Evolutionary conservation across 1,284 basidiomycete species (phyloP).

Genomic region (Bondarzewia mesenterica): DNA sequence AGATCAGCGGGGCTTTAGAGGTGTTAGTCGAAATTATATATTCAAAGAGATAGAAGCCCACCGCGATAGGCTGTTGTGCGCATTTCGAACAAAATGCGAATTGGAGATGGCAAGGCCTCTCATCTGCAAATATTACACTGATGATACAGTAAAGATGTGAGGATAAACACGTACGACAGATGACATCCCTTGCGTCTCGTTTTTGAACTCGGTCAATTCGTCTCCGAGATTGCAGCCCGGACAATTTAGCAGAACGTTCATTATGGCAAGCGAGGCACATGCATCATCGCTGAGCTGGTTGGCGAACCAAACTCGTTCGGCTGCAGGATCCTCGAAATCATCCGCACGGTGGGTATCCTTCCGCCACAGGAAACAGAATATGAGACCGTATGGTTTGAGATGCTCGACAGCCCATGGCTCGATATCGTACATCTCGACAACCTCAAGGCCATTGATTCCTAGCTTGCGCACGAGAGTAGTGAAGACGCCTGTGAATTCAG

Average conservation of each 20-base stretch:
- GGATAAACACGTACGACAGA: constrained; percentile 35
- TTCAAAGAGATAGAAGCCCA: constrained; percentile 16
- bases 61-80: constrained; percentile 54
- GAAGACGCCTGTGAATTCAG: constrained; percentile 39
- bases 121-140: constrained; percentile 33
- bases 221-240: constrained; percentile 39
- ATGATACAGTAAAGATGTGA: constrained; percentile 2
- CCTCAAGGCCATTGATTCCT: constrained; percentile 41
- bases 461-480: constrained; percentile 44
- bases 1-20: constrained; percentile 44
- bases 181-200: constrained; percentile 46
- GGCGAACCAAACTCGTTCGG: constrained; percentile 53
- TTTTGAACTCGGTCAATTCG: constrained; percentile 34
- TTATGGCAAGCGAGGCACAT: constrained; percentile 51
- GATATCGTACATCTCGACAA: constrained; percentile 53
- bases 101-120: constrained; percentile 53
- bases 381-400: constrained; percentile 41
- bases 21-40: not conserved
- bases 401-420: constrained; percentile 54
- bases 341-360: constrained; percentile 36
- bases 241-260: constrained; percentile 53
- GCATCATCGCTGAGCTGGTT: constrained; percentile 61
- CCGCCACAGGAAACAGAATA: constrained; percentile 53
- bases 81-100: constrained; percentile 38
- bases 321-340: constrained; percentile 44